phyloP scores from a whole-genome alignment of 2,329 filamentous ascomycete species.

The Gliomastix tumulicola region DNA sequence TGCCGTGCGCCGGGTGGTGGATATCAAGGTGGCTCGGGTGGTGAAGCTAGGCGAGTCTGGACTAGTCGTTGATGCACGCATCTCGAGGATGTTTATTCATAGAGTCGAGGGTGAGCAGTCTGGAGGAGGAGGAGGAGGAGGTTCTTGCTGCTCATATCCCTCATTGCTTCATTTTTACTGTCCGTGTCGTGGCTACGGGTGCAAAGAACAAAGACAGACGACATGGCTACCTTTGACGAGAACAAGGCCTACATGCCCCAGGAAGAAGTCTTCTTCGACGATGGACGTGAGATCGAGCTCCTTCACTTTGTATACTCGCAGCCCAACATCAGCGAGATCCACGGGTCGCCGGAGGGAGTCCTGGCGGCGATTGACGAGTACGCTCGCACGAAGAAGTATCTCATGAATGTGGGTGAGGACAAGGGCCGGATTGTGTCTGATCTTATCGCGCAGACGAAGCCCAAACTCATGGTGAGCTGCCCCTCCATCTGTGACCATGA shows the following conservation, averaged over 20 bases:
- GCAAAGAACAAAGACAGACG: too few species aligned
- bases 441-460: conserved; percentile 60
- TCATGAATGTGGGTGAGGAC: conserved; percentile 74
- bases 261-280: conserved; percentile 47
- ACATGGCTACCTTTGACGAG: conserved; percentile 24
- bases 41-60: too few species aligned
- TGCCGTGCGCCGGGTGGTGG: too few species aligned
- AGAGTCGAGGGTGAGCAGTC: too few species aligned
- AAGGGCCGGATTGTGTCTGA: conserved; percentile 67
- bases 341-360: conserved; percentile 56
- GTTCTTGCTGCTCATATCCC: too few species aligned
- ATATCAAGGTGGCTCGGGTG: too few species aligned
- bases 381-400: conserved; percentile 51
- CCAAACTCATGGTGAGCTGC: conserved; percentile 50
- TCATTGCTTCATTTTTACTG: too few species aligned
- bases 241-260: conserved; percentile 32
- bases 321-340: conserved; percentile 53
- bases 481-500: not conserved
- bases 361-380: conserved; percentile 66
- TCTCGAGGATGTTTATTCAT: too few species aligned
- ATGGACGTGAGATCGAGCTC: conserved; percentile 68
- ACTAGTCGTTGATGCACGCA: too few species aligned
- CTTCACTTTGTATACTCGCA: conserved; percentile 61
- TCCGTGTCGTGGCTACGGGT: too few species aligned
- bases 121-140: too few species aligned